Evolutionary conservation across 73 alveolate species (phyloP), one percentile per base, ranked within the genome.

Genomic region (Blepharisma stoltei): DNA sequence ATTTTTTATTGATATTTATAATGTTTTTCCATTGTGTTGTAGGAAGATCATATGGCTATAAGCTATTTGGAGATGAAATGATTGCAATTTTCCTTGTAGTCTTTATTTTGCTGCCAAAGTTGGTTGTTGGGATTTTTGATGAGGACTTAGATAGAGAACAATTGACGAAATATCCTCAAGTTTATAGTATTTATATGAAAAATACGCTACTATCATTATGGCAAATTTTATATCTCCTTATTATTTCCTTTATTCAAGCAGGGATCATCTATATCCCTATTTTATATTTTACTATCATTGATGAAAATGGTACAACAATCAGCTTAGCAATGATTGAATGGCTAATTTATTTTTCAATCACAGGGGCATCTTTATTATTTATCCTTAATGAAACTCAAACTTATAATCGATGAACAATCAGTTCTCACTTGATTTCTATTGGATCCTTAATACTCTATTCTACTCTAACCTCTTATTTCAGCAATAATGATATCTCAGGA

Each of bases 241-340:
- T 60, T 60, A 25, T 38, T 25, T n/a, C 49, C 47, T 18, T 60
- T n/a, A 25, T 25, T 2, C 73, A 60, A 38, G 73, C 73, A 11
- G 73, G 73, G 38, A 14, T 60, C 0, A 60, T 38, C 2, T 60
- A 14, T 60, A 1, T 60, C 18, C 14, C 73, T 60, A 20, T 20
- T 14, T 25, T 60, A 18, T 60, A 60, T 25, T 60, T 60, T 60
- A 8, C 11, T 11, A n/a, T 14, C 18, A 25, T 20, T 60, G 49
- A 60, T 60, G 37, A 18, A 9, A 1, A 20, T n/a, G 73, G 73
- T 1, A 20, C 14, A 9, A 60, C 73, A 32, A 32, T 32, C 9
- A 83, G 93, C 80, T 9, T 65, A 88, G 55, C 89, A 86, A 55
- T 66, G 85, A 52, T 55, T 80, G 21, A 55, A 84, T 41, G 27